phyloP scores from a whole-genome alignment of 768 basidiomycete species.

The Mycena amicta region DNA sequence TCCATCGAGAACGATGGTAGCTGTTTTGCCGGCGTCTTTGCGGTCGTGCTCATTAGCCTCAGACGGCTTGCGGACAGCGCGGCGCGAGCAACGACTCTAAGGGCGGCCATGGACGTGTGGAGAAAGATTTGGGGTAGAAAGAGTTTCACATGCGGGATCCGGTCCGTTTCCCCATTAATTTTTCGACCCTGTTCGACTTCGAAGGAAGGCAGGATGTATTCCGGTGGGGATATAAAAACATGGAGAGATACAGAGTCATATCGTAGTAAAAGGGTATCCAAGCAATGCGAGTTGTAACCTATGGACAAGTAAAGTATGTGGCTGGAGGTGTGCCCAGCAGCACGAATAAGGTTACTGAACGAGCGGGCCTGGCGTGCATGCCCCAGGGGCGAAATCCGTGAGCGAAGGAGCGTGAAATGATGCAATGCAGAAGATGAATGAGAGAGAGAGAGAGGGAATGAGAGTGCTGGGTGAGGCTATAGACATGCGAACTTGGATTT shows the following conservation, averaged over 20 bases:
- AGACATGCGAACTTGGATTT: constrained; percentile 94
- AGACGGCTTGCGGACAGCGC: neutral
- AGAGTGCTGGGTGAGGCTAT: constrained; percentile 38
- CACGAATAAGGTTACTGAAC: constrained; percentile 27
- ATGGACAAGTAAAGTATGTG: constrained; percentile 35
- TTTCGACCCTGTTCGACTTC: too few relatives aligned
- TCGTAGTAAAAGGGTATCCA: constrained; percentile 37
- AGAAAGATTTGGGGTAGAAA: neutral
- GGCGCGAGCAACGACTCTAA: constrained; percentile 11
- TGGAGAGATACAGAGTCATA: constrained; percentile 39
- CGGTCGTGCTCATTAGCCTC: constrained; percentile 17
- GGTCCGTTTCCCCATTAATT: too few relatives aligned
- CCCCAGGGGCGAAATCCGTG: constrained; percentile 28
- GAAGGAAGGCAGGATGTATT: too few relatives aligned
- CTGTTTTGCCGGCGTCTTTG: constrained; percentile 41
- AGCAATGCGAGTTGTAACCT: constrained; percentile 28
- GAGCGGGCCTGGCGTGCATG: constrained; percentile 39
- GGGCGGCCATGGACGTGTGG: constrained; percentile 7
- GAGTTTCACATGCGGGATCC: neutral
- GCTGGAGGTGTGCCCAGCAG: constrained; percentile 16
- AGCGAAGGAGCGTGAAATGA: constrained; percentile 26
- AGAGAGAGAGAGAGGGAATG: constrained; percentile 21
- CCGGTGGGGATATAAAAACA: constrained; percentile 20
- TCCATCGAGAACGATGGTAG: constrained; percentile 80
- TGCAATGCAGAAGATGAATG: constrained; percentile 21